Percentiles rank a stretch among this genome's conserved stretches.
phyloP scores from a whole-genome alignment of 2,329 filamentous ascomycete species.

The Fusarium goolgardi region DNA sequence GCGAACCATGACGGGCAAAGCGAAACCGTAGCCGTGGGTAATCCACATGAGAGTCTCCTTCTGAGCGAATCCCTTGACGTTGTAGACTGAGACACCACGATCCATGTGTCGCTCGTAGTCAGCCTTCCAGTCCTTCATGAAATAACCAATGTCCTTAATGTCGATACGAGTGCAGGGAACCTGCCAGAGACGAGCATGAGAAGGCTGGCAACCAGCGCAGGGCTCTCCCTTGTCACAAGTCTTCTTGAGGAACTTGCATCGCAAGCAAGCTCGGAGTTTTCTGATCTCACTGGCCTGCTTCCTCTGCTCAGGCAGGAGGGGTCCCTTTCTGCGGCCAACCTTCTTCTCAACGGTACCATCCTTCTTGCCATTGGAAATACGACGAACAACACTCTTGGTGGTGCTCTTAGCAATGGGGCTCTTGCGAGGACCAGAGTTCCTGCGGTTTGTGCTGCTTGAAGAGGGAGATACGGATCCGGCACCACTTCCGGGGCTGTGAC shows the following conservation, averaged over 20 bases:
- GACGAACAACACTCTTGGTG: constrained; percentile 84
- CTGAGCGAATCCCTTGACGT: constrained; percentile 85
- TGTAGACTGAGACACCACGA: constrained; percentile 89
- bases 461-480: constrained; percentile 71
- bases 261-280: constrained; percentile 90
- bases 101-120: constrained; percentile 93
- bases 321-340: constrained; percentile 89
- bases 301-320: constrained; percentile 90
- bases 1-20: constrained; percentile 90
- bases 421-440: constrained; percentile 77
- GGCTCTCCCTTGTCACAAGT: constrained; percentile 98
- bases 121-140: constrained; percentile 99
- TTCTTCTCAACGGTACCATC: constrained; percentile 87
- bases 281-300: constrained; percentile 97
- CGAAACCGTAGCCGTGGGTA: constrained; percentile 95
- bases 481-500: constrained; percentile 70
- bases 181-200: constrained; percentile 95
- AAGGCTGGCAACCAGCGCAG: constrained; percentile 93
- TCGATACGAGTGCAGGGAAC: constrained; percentile 97
- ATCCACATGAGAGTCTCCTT: constrained; percentile 85
- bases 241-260: constrained; percentile 99
- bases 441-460: constrained; percentile 69
- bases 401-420: constrained; percentile 80
- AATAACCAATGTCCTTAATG: constrained; percentile 98
- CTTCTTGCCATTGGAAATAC: constrained; percentile 80